These are phyloP conservation scores for Camellia lanceoleosa DNA, from an alignment of 148 eudicot species.

Conservation along the genomic window DNA sequence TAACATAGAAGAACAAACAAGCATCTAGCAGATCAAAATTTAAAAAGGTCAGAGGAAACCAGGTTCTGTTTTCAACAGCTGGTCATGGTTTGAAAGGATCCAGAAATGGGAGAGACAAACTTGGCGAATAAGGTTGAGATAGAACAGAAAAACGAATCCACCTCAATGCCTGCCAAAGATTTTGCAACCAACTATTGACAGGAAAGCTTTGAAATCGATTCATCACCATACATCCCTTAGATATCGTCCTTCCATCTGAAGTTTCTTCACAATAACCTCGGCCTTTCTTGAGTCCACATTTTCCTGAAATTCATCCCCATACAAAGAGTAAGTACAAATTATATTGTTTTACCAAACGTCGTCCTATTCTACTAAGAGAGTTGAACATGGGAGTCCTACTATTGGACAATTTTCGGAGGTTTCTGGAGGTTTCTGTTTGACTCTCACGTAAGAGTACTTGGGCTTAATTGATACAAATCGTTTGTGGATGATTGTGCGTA, in stretches of 20 bases:
- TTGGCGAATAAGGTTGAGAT: not conserved
- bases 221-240: constrained; percentile 79
- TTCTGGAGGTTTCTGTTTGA: no score
- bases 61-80: not conserved
- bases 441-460: no score
- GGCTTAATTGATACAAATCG: no score
- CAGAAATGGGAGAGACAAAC: constrained; percentile 13
- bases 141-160: constrained; percentile 15
- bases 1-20: not conserved
- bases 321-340: not conserved
- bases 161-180: not conserved
- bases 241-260: constrained; percentile 78
- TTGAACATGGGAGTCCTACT: no score
- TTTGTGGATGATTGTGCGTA: no score
- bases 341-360: not conserved
- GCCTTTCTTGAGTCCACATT: constrained; percentile 57
- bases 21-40: constrained; percentile 8
- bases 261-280: constrained; percentile 67
- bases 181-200: not conserved
- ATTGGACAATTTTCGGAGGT: no score
- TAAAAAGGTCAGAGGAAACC: not conserved
- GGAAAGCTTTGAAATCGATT: not conserved
- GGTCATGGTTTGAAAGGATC: not conserved
- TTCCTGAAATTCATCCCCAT: constrained; percentile 43
- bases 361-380: not conserved